Conservation (phyloP, 257 asterid species). For the Lavandula angustifolia region DNA sequence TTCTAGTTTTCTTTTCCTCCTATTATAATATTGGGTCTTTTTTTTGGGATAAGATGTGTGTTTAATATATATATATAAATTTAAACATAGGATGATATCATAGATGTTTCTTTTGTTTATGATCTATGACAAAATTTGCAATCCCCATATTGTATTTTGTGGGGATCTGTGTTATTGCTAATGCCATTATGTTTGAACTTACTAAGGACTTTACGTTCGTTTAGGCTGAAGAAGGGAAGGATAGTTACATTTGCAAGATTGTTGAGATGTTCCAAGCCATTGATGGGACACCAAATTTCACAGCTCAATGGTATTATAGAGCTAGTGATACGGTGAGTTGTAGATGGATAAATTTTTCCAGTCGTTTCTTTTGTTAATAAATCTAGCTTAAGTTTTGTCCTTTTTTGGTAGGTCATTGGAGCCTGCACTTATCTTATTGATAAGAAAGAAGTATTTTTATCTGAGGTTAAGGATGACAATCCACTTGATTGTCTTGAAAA, state of each 20-base stretch:
- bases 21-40: not conserved
- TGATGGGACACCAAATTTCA: slow-evolving; percentile 48
- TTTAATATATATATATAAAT: not conserved
- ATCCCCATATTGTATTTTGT: not conserved
- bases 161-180: not conserved
- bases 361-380: not conserved
- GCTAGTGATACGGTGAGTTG: slow-evolving; percentile 72
- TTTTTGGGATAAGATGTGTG: not conserved
- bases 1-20: not conserved
- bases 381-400: slow-evolving; percentile 15
- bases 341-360: not conserved
- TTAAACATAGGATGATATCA: not conserved
- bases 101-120: not conserved
- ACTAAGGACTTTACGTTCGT: not conserved
- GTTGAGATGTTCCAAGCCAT: slow-evolving; percentile 62
- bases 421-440: slow-evolving; percentile 40
- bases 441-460: slow-evolving; percentile 54
- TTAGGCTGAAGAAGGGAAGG: slow-evolving; percentile 55
- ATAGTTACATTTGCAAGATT: slow-evolving; percentile 61
- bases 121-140: not conserved
- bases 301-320: slow-evolving; percentile 80
- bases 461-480: slow-evolving; percentile 71
- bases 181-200: not conserved
- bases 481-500: slow-evolving; percentile 62
- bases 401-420: slow-evolving; percentile 51